A percentile compares a stretch with the other conserved stretches of the same genome.
Evolutionary conservation across 192 early-diverging fungal species (phyloP).

Genomic region (Mortierella antarctica): DNA sequence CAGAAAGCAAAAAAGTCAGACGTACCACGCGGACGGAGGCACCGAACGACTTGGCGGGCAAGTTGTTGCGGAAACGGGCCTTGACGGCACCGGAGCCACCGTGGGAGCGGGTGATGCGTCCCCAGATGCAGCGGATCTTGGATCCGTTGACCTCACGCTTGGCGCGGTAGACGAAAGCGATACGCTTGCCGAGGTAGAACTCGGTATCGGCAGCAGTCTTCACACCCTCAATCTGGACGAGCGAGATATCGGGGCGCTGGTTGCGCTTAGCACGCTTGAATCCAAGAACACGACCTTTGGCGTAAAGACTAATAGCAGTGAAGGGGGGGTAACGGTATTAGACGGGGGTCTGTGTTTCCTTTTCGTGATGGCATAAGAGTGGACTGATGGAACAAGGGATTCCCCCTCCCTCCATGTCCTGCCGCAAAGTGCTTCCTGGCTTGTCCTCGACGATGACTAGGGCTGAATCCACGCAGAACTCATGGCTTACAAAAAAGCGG

Average conservation of each 20-base stretch:
- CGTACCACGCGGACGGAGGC: conserved; percentile 91
- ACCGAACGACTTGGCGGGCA: conserved; percentile 95
- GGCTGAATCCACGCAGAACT: no score
- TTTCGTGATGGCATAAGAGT: no score
- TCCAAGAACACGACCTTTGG: conserved; percentile 96
- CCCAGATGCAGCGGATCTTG: conserved; percentile 98
- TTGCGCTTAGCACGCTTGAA: conserved; percentile 94
- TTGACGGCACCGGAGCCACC: conserved; percentile 96
- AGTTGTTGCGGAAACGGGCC: conserved; percentile 97
- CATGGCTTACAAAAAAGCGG: no score
- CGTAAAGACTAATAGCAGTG: conserved; percentile 85
- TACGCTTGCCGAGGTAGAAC: conserved; percentile 99
- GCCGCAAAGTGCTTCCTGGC: no score
- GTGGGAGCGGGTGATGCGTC: conserved; percentile 93
- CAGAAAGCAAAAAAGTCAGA: conserved; percentile 30
- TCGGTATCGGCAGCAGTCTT: conserved; percentile 87
- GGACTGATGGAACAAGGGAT: no score
- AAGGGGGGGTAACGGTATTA: background rate
- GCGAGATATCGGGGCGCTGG: conserved; percentile 89
- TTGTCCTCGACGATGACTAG: no score
- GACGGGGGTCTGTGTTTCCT: no score
- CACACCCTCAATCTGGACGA: conserved; percentile 95
- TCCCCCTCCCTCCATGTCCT: no score
- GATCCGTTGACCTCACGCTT: conserved; percentile 87
- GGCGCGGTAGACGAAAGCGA: conserved; percentile 98